Conservation (phyloP, 1,139 yeast genomes). For the Yarrowia galli region DNA sequence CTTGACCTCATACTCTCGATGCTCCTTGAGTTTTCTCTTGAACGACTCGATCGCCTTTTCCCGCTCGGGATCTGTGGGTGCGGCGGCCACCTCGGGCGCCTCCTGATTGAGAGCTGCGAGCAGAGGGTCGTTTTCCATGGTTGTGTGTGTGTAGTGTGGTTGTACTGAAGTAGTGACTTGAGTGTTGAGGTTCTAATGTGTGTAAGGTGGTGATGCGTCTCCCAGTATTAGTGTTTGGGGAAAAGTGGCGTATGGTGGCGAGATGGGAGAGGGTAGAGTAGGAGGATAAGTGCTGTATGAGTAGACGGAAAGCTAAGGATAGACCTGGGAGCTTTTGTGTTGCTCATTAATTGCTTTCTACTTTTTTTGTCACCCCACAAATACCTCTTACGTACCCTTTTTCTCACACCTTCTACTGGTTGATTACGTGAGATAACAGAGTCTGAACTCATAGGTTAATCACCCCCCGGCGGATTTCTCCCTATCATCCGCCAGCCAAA, state of each 20-base stretch:
- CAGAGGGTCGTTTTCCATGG: conserved; percentile 49
- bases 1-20: conserved; percentile 93
- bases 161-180: neutral
- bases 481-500: no score
- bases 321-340: neutral
- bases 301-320: neutral
- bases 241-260: conserved; percentile 5
- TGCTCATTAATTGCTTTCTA: neutral
- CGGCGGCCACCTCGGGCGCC: conserved; percentile 43
- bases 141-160: neutral
- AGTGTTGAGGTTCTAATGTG: neutral
- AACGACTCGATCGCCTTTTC: conserved; percentile 79
- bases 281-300: neutral
- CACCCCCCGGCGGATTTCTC: no score
- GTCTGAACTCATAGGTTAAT: no score
- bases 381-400: neutral
- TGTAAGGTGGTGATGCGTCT: conserved; percentile 2
- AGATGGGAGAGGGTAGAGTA: neutral
- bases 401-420: neutral
- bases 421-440: neutral
- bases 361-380: neutral
- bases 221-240: conserved; percentile 1
- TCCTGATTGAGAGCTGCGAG: conserved; percentile 48
- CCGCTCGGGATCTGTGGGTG: conserved; percentile 69
- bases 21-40: conserved; percentile 88